Evolutionary conservation across 2,329 filamentous ascomycete genomes (phyloP).

Genomic region (Ophiocordyceps robertsii): DNA sequence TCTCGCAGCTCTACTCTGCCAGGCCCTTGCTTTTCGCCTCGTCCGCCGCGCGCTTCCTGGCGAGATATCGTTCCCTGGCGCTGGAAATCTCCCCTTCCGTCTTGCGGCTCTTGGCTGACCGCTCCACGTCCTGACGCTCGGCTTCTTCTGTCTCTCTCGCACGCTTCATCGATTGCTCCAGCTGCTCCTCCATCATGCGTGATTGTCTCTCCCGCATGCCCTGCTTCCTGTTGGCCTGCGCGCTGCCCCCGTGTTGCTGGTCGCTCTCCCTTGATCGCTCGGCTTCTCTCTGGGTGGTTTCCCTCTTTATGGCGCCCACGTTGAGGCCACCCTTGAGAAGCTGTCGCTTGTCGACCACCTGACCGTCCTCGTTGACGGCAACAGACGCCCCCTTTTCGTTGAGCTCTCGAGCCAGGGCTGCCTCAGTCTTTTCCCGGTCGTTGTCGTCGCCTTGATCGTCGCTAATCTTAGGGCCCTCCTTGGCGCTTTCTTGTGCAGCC

Average conservation of each 20-base stretch:
- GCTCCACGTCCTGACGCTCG: slow-evolving; percentile 48
- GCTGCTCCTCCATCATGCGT: slow-evolving; percentile 65
- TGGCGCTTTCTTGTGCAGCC: slow-evolving; percentile 44
- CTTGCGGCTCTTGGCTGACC: slow-evolving; percentile 62
- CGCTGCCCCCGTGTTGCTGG: slow-evolving; percentile 24
- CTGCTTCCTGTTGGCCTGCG: slow-evolving; percentile 37
- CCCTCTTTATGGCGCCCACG: slow-evolving; percentile 49
- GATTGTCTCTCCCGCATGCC: slow-evolving; percentile 65
- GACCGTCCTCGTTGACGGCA: slow-evolving; percentile 67
- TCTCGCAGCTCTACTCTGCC: slow-evolving; percentile 10
- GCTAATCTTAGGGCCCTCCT: slow-evolving; percentile 18
- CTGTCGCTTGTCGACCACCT: slow-evolving; percentile 75
- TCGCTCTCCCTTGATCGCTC: slow-evolving; percentile 14
- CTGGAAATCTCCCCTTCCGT: slow-evolving; percentile 63
- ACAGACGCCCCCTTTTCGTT: slow-evolving; percentile 48
- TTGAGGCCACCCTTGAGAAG: slow-evolving; percentile 66
- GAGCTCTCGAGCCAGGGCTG: slow-evolving; percentile 53
- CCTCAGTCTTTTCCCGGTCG: slow-evolving; percentile 43
- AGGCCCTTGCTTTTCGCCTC: slow-evolving; percentile 45
- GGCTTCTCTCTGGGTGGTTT: slow-evolving; percentile 15
- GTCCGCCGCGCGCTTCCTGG: slow-evolving; percentile 61
- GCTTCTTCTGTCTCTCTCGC: slow-evolving; percentile 55
- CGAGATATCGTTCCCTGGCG: slow-evolving; percentile 68
- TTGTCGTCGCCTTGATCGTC: slow-evolving; percentile 19
- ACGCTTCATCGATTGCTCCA: slow-evolving; percentile 60